Evolutionary conservation across 495 filamentous ascomycete genomes (phyloP).

Genomic region (Xylaria palmicola): DNA sequence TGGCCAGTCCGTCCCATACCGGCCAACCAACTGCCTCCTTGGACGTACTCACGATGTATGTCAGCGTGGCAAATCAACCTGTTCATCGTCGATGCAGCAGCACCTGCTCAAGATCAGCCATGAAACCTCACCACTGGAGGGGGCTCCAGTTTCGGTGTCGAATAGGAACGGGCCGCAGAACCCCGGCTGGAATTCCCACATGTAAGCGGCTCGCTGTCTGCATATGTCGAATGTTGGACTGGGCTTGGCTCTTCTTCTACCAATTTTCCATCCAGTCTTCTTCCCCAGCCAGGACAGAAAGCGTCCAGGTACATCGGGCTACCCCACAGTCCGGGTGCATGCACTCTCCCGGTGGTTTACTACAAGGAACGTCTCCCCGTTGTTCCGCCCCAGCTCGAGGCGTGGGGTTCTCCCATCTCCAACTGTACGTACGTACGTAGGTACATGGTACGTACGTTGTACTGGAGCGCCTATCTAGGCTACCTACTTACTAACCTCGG

Average conservation of each 20-base stretch:
- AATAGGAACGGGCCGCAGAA: constrained; percentile 8
- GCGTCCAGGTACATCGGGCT: background rate
- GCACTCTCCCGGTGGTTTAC: too few species aligned
- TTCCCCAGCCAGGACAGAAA: background rate
- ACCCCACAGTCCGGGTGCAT: background rate
- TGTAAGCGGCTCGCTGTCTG: background rate
- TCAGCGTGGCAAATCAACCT: background rate
- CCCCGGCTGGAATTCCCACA: background rate
- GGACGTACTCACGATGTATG: background rate
- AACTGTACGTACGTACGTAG: too few species aligned
- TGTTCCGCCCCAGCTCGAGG: constrained; percentile 8
- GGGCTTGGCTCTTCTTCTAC: background rate
- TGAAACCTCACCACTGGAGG: background rate
- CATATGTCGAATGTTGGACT: too few species aligned
- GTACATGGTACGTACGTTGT: too few species aligned
- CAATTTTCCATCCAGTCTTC: background rate
- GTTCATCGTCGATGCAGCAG: background rate
- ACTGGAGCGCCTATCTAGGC: too few species aligned
- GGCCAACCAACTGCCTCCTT: background rate
- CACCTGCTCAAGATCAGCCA: background rate
- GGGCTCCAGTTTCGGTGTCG: background rate
- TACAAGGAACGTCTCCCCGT: constrained; percentile 2
- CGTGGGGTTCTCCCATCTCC: constrained; percentile 1
- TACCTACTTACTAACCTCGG: too few species aligned
- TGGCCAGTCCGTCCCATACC: background rate